Evolutionary conservation across 306 rosid genomes (phyloP).

Genomic region (Sechiopsis laciniata): DNA sequence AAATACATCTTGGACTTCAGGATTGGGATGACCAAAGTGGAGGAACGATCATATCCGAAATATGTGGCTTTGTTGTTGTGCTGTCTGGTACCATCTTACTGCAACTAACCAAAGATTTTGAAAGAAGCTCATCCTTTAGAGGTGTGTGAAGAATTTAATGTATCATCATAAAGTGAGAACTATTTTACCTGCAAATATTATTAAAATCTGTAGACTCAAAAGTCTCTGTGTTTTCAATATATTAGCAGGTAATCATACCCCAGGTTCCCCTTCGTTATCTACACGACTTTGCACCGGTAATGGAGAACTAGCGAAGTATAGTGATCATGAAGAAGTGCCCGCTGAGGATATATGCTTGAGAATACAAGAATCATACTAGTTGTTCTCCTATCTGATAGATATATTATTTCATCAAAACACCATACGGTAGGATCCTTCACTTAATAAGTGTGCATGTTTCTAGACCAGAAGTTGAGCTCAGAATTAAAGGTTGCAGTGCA

Average conservation of each 20-base stretch:
- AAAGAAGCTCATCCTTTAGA: conserved; percentile 63
- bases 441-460: neutral
- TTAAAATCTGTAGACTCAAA: neutral
- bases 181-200: neutral
- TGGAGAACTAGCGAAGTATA: conserved; percentile 49
- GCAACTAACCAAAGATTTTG: conserved; percentile 64
- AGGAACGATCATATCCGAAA: conserved; percentile 55
- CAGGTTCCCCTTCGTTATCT: conserved; percentile 57
- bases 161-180: neutral
- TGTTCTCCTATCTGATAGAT: neutral
- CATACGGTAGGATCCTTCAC: neutral
- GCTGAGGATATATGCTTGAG: conserved; percentile 30
- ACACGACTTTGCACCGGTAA: conserved; percentile 51
- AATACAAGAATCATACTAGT: conserved; percentile 49
- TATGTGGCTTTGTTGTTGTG: conserved; percentile 78
- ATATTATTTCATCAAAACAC: neutral
- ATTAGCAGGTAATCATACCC: conserved; percentile 36
- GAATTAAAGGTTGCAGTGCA: neutral
- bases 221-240: conserved; percentile 20
- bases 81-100: conserved; percentile 68
- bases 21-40: conserved; percentile 80
- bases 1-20: conserved; percentile 34
- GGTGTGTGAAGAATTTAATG: conserved; percentile 29
- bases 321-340: conserved; percentile 41
- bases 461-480: neutral